A percentile compares a stretch with the other conserved stretches of the same genome.
These are phyloP conservation scores for Lecanoromycetidae sp. DNA, from an alignment of 2,329 filamentous ascomycete genomes.

Conservation along the genomic window DNA sequence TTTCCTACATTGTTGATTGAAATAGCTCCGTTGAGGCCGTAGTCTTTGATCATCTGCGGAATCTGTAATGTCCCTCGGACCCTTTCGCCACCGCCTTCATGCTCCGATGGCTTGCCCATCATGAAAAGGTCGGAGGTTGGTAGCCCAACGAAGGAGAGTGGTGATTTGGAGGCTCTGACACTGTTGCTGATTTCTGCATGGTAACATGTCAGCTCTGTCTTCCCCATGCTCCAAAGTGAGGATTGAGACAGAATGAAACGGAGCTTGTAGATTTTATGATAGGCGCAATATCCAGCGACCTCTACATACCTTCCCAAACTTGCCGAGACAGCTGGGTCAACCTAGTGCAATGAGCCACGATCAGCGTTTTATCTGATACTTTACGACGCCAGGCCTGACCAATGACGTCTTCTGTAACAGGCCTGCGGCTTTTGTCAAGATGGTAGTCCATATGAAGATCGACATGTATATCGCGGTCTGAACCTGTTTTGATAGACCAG, in stretches of 20 bases:
- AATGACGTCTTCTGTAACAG: slow-evolving; percentile 45
- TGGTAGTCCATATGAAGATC: slow-evolving; percentile 66
- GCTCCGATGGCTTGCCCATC: slow-evolving; percentile 18
- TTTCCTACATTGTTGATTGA: slow-evolving; percentile 64
- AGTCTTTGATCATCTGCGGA: slow-evolving; percentile 46
- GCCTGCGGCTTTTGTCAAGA: slow-evolving; percentile 38
- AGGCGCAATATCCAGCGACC: too few species aligned
- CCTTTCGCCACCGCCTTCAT: slow-evolving; percentile 22
- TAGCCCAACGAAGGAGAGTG: slow-evolving; percentile 55
- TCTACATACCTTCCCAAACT: slow-evolving; percentile 41
- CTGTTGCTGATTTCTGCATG: too few species aligned
- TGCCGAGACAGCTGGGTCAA: slow-evolving; percentile 43
- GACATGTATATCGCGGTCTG: slow-evolving; percentile 42
- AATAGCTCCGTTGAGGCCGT: slow-evolving; percentile 48
- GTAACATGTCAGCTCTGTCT: too few species aligned
- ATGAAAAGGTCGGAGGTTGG: slow-evolving; percentile 45
- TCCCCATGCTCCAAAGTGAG: too few species aligned
- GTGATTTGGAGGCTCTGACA: too few species aligned
- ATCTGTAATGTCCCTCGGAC: slow-evolving; percentile 52
- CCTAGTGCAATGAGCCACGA: slow-evolving; percentile 57
- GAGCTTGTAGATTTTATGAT: too few species aligned
- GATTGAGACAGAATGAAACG: too few species aligned
- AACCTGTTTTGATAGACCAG: slow-evolving; percentile 48
- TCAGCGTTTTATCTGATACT: slow-evolving; percentile 37
- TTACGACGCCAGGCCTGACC: slow-evolving; percentile 20